Evolutionary conservation across 1,139 yeast genomes (phyloP).

Genomic region (Saccharomycopsis hybrid): DNA sequence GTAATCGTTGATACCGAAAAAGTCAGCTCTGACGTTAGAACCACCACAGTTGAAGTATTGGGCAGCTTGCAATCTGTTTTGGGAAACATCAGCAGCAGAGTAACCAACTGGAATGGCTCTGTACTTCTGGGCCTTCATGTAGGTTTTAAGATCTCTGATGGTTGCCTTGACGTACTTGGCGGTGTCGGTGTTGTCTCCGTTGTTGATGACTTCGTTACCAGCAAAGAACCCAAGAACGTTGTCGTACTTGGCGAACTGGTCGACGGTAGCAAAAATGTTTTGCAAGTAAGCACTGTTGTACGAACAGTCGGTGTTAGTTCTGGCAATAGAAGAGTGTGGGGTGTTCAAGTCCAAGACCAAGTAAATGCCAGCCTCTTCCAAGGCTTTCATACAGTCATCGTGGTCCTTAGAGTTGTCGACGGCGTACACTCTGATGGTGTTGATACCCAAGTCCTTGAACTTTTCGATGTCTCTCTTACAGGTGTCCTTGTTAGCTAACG

Average conservation of each 20-base stretch:
- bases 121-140: conserved; percentile 40
- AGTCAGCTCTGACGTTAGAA: conserved; percentile 48
- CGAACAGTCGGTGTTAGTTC: conserved; percentile 50
- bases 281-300: conserved; percentile 46
- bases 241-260: conserved; percentile 41
- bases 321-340: conserved; percentile 58
- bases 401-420: conserved; percentile 63
- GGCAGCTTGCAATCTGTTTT: conserved; percentile 45
- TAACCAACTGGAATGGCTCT: conserved; percentile 53
- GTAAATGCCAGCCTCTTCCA: conserved; percentile 67
- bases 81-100: conserved; percentile 54
- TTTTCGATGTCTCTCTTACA: conserved; percentile 45
- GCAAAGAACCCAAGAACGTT: conserved; percentile 56
- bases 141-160: conserved; percentile 52
- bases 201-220: conserved; percentile 55
- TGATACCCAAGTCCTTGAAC: conserved; percentile 53
- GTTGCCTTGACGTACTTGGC: conserved; percentile 58
- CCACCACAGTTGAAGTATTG: conserved; percentile 56
- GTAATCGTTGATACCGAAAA: conserved; percentile 58
- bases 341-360: conserved; percentile 62
- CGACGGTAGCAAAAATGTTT: conserved; percentile 49
- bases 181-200: conserved; percentile 38
- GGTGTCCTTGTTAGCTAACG: conserved; percentile 36
- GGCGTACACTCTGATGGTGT: conserved; percentile 68
- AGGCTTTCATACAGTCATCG: conserved; percentile 53